phyloP scores from a whole-genome alignment of 345 rosid genomes.

The Erucastrum elatum region DNA sequence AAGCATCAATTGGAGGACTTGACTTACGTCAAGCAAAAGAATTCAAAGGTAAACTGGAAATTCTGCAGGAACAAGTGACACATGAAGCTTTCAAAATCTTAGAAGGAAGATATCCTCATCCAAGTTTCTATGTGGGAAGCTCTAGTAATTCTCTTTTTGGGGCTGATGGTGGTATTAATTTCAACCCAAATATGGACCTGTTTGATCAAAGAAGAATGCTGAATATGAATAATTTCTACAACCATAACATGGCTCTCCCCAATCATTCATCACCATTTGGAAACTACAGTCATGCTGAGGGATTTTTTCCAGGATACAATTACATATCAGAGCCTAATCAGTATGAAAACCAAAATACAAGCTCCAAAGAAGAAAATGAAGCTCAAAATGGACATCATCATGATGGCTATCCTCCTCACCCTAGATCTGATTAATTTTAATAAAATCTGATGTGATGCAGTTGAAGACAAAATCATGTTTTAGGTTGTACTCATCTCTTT shows the following conservation, averaged over 20 bases:
- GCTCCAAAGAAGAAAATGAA: background rate
- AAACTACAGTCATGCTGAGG: background rate
- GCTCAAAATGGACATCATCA: constrained; percentile 13
- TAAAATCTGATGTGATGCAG: background rate
- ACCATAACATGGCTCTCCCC: background rate
- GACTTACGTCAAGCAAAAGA: constrained; percentile 34
- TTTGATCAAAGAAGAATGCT: too few relatives aligned
- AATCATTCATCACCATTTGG: background rate
- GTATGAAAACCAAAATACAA: too few relatives aligned
- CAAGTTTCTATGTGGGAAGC: constrained; percentile 13
- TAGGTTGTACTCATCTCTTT: background rate
- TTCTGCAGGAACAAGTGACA: constrained; percentile 43
- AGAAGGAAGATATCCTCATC: background rate
- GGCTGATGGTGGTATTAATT: background rate
- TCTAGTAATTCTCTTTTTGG: constrained; percentile 19
- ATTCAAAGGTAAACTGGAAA: constrained; percentile 40
- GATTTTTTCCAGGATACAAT: background rate
- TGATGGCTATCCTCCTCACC: constrained; percentile 1
- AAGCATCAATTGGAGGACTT: constrained; percentile 44
- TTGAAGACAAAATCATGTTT: background rate
- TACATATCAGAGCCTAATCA: background rate
- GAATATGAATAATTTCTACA: background rate
- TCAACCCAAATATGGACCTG: too few relatives aligned
- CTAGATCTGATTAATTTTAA: constrained; percentile 3
- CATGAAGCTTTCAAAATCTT: constrained; percentile 31